Conservation (phyloP, 2,329 filamentous ascomycete genomes). For the Hypomyces rosellus region DNA sequence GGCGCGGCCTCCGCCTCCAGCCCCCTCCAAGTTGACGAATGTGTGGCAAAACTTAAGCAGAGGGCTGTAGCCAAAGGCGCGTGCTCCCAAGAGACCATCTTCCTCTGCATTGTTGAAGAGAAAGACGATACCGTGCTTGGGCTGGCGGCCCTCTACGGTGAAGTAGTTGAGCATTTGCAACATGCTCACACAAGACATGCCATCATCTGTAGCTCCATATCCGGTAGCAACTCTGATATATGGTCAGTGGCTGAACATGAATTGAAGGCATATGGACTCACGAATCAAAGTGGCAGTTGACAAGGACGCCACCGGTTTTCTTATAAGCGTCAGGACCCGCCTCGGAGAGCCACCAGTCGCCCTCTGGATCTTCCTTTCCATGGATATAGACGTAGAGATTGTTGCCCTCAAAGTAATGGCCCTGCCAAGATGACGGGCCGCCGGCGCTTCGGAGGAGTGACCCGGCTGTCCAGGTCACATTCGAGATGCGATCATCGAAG, state of each 20-base stretch:
- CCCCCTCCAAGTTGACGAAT: slow-evolving; percentile 92
- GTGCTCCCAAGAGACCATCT: slow-evolving; percentile 81
- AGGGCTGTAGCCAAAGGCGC: slow-evolving; percentile 77
- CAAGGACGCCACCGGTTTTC: slow-evolving; percentile 70
- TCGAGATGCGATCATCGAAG: slow-evolving; percentile 73
- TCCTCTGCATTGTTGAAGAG: slow-evolving; percentile 96
- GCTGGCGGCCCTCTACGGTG: slow-evolving; percentile 62
- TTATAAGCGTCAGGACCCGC: slow-evolving; percentile 38
- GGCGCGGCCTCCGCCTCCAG: slow-evolving; percentile 83
- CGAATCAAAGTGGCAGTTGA: slow-evolving; percentile 91
- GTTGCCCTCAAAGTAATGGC: slow-evolving; percentile 82
- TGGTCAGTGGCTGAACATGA: slow-evolving; percentile 13
- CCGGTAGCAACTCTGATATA: slow-evolving; percentile 71
- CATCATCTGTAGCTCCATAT: slow-evolving; percentile 90
- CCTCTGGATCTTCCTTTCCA: slow-evolving; percentile 66
- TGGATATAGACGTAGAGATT: slow-evolving; percentile 91
- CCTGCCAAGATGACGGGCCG: slow-evolving; percentile 27
- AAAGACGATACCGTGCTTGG: slow-evolving; percentile 72
- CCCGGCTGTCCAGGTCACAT: slow-evolving; percentile 57
- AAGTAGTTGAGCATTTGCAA: slow-evolving; percentile 86
- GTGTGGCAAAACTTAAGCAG: slow-evolving; percentile 74
- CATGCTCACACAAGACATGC: slow-evolving; percentile 79
- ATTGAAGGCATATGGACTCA: slow-evolving; percentile 24
- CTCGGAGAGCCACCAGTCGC: slow-evolving; percentile 63
- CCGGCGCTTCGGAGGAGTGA: slow-evolving; percentile 12